Percentiles rank a stretch among this genome's conserved stretches.
phyloP scores from a whole-genome alignment of 148 eudicot genomes.

The Camellia sinensis region DNA sequence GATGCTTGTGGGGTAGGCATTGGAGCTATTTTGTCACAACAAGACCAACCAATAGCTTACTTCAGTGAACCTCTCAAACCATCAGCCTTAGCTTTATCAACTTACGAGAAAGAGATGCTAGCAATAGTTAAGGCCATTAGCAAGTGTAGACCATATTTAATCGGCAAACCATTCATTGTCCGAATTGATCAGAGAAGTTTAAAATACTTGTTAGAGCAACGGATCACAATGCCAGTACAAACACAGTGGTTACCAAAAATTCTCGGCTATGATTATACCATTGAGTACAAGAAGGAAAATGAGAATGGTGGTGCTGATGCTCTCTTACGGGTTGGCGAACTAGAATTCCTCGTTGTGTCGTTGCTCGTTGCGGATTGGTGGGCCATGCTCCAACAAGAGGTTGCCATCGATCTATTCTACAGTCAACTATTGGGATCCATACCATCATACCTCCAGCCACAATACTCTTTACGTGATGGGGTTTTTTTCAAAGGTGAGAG shows the following conservation, averaged over 20 bases:
- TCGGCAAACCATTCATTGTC: background rate
- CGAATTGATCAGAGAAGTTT: background rate
- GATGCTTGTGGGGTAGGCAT: background rate
- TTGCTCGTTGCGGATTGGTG: background rate
- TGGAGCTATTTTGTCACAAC: background rate
- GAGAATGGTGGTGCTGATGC: background rate
- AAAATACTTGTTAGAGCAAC: background rate
- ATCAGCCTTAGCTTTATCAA: background rate
- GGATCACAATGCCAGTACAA: conserved; percentile 6
- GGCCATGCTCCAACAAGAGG: background rate
- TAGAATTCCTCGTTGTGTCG: background rate
- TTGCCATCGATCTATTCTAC: background rate
- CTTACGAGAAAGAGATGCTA: background rate
- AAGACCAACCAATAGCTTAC: background rate
- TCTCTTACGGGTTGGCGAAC: background rate
- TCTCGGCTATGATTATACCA: background rate
- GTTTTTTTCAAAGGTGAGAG: background rate
- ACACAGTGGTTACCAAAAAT: background rate
- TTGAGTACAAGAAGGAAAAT: background rate
- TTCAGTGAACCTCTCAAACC: background rate
- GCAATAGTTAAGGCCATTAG: background rate
- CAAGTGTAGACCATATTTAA: conserved; percentile 3
- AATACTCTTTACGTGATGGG: background rate
- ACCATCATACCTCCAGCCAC: no score
- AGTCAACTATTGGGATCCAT: no score